Conservation (phyloP, 345 rosid genomes). For the Pistacia integerrima region DNA sequence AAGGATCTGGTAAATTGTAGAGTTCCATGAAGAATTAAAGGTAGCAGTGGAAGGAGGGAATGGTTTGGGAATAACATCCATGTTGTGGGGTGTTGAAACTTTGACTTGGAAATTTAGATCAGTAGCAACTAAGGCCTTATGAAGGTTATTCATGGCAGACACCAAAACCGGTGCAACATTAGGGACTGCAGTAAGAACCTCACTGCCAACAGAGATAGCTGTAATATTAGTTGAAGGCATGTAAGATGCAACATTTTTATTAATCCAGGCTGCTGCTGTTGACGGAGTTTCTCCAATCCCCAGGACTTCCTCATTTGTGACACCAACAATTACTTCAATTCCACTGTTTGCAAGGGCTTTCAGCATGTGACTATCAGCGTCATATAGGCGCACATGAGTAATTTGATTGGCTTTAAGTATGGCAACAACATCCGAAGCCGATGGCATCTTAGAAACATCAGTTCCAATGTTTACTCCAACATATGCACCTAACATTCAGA, state of each 20-base stretch:
- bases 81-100: conserved; percentile 83
- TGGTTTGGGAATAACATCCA: conserved; percentile 80
- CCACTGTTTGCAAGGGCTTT: conserved; percentile 81
- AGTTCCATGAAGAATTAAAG: conserved; percentile 76
- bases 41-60: conserved; percentile 94
- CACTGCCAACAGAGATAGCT: conserved; percentile 93
- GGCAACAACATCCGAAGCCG: conserved; percentile 63
- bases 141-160: conserved; percentile 81
- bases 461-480: conserved; percentile 89
- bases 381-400: conserved; percentile 83
- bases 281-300: conserved; percentile 80
- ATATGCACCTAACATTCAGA: conserved; percentile 62
- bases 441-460: conserved; percentile 68
- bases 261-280: conserved; percentile 85
- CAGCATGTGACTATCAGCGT: conserved; percentile 83
- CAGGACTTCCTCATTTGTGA: conserved; percentile 74
- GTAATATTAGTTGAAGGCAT: conserved; percentile 89
- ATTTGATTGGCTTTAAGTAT: conserved; percentile 64
- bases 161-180: conserved; percentile 74
- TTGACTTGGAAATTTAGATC: conserved; percentile 74
- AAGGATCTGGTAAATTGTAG: conserved; percentile 77
- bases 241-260: conserved; percentile 78
- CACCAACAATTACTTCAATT: conserved; percentile 84
- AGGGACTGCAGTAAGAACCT: conserved; percentile 78
- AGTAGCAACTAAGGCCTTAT: conserved; percentile 85